Conservation (phyloP, 306 rosid genomes). For the Sicyos baderoa region DNA sequence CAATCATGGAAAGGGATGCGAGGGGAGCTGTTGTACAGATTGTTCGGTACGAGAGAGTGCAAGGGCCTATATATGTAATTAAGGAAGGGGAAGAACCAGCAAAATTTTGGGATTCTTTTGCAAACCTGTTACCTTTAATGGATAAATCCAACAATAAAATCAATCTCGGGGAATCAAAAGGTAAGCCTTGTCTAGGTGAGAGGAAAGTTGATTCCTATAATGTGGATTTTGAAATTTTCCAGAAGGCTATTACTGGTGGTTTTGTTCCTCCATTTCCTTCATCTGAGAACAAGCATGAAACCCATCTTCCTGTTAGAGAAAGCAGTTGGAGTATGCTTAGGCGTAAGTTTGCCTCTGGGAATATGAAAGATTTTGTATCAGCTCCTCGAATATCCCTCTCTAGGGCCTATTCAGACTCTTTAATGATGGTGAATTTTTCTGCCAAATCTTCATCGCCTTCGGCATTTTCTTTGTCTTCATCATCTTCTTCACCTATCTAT, state of each 20-base stretch:
- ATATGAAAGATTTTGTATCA: slow-evolving; percentile 63
- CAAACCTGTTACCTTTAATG: slow-evolving; percentile 72
- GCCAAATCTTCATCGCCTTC: slow-evolving; percentile 49
- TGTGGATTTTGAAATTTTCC: slow-evolving; percentile 85
- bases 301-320: slow-evolving; percentile 92
- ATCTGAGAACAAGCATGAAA: slow-evolving; percentile 63
- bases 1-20: slow-evolving; percentile 94
- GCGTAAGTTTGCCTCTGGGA: slow-evolving; percentile 63
- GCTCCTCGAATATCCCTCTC: slow-evolving; percentile 62
- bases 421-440: slow-evolving; percentile 52
- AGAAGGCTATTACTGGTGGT: slow-evolving; percentile 76
- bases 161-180: slow-evolving; percentile 30
- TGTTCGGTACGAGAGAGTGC: slow-evolving; percentile 86
- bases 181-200: slow-evolving; percentile 40
- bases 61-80: slow-evolving; percentile 53
- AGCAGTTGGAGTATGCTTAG: slow-evolving; percentile 80
- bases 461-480: slow-evolving; percentile 29
- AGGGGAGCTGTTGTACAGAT: slow-evolving; percentile 93
- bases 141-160: slow-evolving; percentile 42
- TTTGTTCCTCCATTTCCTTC: slow-evolving; percentile 91
- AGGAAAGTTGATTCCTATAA: slow-evolving; percentile 56
- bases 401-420: slow-evolving; percentile 74
- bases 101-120: slow-evolving; percentile 72
- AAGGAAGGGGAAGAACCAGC: slow-evolving; percentile 78
- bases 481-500: slow-evolving; percentile 48